These are phyloP conservation scores for Oryza officinalis DNA, from an alignment of 176 grass and related monocot species.

Conservation along the genomic window DNA sequence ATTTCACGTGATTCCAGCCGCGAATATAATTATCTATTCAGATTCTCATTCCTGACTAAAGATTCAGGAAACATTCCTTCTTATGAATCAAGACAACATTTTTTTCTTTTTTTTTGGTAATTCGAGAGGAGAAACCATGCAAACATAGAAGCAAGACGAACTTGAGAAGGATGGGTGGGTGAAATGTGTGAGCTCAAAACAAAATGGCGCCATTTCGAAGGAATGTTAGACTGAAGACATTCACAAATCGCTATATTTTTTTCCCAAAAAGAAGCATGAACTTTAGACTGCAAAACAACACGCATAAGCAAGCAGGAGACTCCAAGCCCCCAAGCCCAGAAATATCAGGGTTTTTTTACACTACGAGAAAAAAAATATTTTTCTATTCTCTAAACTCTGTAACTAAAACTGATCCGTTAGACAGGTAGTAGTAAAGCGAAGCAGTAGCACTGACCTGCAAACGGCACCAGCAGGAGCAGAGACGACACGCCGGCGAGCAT, in stretches of 20 bases:
- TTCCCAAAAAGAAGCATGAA: background rate
- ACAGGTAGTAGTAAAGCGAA: background rate
- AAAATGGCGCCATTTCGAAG: background rate
- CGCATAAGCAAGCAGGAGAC: background rate
- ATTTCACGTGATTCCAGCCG: background rate
- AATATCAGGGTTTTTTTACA: background rate
- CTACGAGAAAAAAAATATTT: background rate
- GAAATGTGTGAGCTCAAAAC: background rate
- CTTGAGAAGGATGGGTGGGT: background rate
- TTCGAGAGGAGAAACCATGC: background rate
- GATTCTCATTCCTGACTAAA: background rate
- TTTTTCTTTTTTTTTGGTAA: background rate
- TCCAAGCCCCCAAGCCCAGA: background rate
- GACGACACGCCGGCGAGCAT: constrained; percentile 14
- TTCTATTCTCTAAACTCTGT: background rate
- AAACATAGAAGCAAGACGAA: background rate
- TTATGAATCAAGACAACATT: background rate
- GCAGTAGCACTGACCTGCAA: constrained; percentile 20
- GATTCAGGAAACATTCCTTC: background rate
- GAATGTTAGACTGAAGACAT: background rate
- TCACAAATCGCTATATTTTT: background rate
- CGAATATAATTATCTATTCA: background rate
- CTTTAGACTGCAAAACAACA: background rate
- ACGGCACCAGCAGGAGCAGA: background rate
- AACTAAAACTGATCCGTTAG: background rate